These are phyloP conservation scores for Hamamelis virginiana DNA, from an alignment of 164 flowering plant genomes.

Conservation along the genomic window DNA sequence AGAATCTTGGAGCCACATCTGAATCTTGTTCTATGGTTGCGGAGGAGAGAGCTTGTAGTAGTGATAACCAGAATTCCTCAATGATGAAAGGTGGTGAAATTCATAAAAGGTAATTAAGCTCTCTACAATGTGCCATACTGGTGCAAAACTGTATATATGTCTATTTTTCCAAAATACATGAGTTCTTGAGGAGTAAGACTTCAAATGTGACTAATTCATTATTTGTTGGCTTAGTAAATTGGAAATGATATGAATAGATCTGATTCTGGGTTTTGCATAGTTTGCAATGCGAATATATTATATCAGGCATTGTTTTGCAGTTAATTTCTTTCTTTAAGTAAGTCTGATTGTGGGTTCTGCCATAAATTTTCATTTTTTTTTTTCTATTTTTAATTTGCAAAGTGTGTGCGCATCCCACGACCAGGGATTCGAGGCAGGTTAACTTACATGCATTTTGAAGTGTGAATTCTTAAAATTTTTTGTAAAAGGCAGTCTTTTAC, in stretches of 20 bases:
- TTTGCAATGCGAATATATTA: not conserved
- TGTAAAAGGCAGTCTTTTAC: not conserved
- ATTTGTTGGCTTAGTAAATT: not conserved
- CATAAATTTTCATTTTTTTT: too few species aligned
- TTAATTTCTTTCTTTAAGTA: too few species aligned
- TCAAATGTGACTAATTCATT: not conserved
- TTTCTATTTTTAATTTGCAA: too few species aligned
- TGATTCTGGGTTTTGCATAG: not conserved
- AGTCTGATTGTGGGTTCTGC: too few species aligned
- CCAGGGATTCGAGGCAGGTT: too few species aligned
- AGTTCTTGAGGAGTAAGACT: not conserved
- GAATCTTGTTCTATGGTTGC: constrained; percentile 57
- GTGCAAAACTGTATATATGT: not conserved
- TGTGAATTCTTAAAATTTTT: not conserved
- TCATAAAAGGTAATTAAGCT: constrained; percentile 38
- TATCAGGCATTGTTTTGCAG: not conserved
- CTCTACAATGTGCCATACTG: not conserved
- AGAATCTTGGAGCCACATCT: constrained; percentile 42
- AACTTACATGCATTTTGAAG: too few species aligned
- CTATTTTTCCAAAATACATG: not conserved
- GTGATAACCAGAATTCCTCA: constrained; percentile 41
- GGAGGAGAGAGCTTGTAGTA: constrained; percentile 49
- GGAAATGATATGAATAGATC: not conserved
- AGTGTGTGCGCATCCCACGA: too few species aligned
- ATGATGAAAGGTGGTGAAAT: constrained; percentile 22